These are phyloP conservation scores for Kluyveromyces sp. DNA, from an alignment of 1,139 yeast genomes.

Conservation along the genomic window DNA sequence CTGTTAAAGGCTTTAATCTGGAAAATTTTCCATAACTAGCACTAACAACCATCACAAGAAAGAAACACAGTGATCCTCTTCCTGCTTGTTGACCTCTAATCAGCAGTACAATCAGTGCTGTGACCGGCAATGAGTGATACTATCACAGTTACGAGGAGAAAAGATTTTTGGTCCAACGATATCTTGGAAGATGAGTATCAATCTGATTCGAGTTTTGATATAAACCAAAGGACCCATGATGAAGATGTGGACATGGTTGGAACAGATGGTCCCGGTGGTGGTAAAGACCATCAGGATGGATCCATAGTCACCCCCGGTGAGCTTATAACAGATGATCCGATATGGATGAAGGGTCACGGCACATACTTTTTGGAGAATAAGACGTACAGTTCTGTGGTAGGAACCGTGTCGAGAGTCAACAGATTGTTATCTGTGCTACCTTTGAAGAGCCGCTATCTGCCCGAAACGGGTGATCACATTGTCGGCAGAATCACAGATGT, in stretches of 20 bases:
- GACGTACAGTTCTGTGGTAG: slow-evolving; percentile 90
- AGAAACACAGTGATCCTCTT: background rate
- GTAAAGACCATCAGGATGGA: slow-evolving; percentile 24
- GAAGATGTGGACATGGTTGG: slow-evolving; percentile 17
- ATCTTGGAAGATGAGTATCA: slow-evolving; percentile 14
- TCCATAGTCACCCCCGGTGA: slow-evolving; percentile 92
- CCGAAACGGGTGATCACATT: slow-evolving; percentile 95
- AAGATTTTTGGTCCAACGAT: slow-evolving; percentile 22
- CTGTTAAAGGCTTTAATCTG: background rate
- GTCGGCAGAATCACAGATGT: slow-evolving; percentile 94
- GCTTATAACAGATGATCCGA: slow-evolving; percentile 85
- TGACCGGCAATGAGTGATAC: slow-evolving; percentile 23
- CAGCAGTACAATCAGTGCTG: no score
- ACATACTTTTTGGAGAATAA: slow-evolving; percentile 65
- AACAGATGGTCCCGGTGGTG: slow-evolving; percentile 9
- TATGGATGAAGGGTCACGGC: slow-evolving; percentile 99
- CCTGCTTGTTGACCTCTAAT: background rate
- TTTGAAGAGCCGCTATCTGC: slow-evolving; percentile 75
- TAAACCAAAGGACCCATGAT: slow-evolving; percentile 4
- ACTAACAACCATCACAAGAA: background rate
- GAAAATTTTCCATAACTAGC: background rate
- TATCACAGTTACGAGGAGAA: slow-evolving; percentile 24
- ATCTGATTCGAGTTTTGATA: slow-evolving; percentile 10
- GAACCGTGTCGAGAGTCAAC: slow-evolving; percentile 79
- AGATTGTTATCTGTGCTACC: slow-evolving; percentile 81